A percentile compares a stretch with the other conserved stretches of the same genome.
Conservation (phyloP, 176 grass and related monocot genomes). For the Chrysopogon serrulatus region DNA sequence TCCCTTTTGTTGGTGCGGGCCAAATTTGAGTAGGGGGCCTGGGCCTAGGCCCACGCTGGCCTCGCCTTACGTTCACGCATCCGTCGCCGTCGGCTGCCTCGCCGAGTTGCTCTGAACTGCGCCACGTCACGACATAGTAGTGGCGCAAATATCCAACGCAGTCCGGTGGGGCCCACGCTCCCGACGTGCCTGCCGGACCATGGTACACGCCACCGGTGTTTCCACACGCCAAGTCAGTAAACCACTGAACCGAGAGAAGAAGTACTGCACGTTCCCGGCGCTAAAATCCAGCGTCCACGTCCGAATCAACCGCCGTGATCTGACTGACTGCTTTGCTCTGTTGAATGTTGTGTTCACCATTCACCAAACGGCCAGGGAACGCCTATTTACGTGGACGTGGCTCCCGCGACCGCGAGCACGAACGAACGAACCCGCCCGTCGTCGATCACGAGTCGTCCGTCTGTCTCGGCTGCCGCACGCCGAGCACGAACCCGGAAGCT, state of each 20-base stretch:
- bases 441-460: neutral
- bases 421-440: neutral
- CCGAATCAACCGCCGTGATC: slow-evolving; percentile 39
- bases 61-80: neutral
- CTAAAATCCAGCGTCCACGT: slow-evolving; percentile 50
- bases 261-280: neutral
- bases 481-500: neutral
- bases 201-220: slow-evolving; percentile 43
- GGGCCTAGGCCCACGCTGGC: neutral
- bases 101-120: neutral
- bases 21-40: neutral
- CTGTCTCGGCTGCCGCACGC: neutral
- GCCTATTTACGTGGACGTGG: slow-evolving; percentile 23
- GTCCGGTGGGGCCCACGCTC: neutral
- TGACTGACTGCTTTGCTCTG: slow-evolving; percentile 21
- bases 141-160: slow-evolving; percentile 56
- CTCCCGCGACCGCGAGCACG: neutral
- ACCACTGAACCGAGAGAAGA: neutral
- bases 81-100: neutral
- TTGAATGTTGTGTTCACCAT: neutral
- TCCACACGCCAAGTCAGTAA: slow-evolving; percentile 55
- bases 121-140: neutral
- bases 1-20: neutral
- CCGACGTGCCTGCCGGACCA: slow-evolving; percentile 37
- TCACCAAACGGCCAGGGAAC: neutral